phyloP scores from a whole-genome alignment of 192 early-diverging fungal genomes.

The Entomortierella beljakovae region DNA sequence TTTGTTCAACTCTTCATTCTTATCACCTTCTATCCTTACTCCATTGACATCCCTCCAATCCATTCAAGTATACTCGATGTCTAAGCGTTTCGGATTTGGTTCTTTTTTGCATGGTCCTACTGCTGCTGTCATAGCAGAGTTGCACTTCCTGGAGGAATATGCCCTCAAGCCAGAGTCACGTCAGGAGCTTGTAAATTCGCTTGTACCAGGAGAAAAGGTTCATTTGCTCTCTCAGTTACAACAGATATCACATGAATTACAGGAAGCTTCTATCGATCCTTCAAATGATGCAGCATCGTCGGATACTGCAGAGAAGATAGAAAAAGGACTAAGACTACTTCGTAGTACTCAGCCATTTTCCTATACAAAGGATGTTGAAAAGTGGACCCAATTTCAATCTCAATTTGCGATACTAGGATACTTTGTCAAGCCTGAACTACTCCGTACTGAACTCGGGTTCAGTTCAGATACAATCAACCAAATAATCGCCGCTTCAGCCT shows the following conservation, averaged over 20 bases:
- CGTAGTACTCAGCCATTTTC: neutral
- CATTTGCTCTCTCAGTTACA: constrained; percentile 14
- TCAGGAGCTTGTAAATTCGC: constrained; percentile 3
- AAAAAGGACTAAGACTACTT: constrained; percentile 3
- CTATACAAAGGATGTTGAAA: neutral
- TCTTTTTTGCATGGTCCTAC: too few species aligned
- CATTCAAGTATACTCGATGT: neutral
- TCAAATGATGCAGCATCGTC: constrained; percentile 1
- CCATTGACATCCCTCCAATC: neutral
- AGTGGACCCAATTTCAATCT: neutral
- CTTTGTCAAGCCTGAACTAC: constrained; percentile 18
- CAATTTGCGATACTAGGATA: constrained; percentile 37
- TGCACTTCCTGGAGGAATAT: constrained; percentile 18
- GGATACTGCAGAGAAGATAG: constrained; percentile 4
- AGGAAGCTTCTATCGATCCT: neutral
- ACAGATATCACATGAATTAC: constrained; percentile 18
- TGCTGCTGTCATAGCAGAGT: too few species aligned
- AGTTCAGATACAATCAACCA: constrained; percentile 13
- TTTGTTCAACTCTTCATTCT: too few species aligned
- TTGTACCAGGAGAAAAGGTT: neutral
- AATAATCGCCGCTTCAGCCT: neutral
- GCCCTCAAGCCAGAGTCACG: constrained; percentile 37
- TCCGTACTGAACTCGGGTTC: constrained; percentile 17
- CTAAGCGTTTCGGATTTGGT: too few species aligned
- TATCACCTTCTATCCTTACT: neutral